These are phyloP conservation scores for Hordeum marinum DNA, from an alignment of 176 grass and related monocot genomes.

Conservation along the genomic window DNA sequence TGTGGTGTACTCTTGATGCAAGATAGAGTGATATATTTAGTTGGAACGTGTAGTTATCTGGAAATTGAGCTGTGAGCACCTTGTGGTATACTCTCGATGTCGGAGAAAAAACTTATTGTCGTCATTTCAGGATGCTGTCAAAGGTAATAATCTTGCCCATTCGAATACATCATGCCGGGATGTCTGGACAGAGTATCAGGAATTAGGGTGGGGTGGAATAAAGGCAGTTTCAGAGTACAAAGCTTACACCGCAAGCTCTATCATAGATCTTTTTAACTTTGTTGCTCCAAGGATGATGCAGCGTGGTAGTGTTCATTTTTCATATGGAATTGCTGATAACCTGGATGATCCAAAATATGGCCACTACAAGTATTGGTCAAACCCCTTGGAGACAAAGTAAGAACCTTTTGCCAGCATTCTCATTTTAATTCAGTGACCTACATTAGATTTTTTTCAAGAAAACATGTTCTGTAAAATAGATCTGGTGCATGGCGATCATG, in stretches of 20 bases:
- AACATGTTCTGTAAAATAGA: neutral
- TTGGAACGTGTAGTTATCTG: too few species aligned
- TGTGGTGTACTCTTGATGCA: neutral
- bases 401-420: constrained; percentile 1
- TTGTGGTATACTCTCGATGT: neutral
- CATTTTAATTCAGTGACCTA: neutral
- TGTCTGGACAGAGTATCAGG: constrained; percentile 96
- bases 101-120: neutral
- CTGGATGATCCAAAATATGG: constrained; percentile 81
- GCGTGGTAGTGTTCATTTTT: constrained; percentile 90
- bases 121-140: constrained; percentile 74
- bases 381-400: constrained; percentile 97
- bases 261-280: constrained; percentile 85
- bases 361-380: constrained; percentile 99
- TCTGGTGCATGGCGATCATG: neutral
- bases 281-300: constrained; percentile 99
- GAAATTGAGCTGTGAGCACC: neutral
- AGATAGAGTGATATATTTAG: too few species aligned
- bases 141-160: constrained; percentile 66
- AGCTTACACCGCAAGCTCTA: constrained; percentile 65
- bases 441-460: neutral
- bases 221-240: constrained; percentile 94
- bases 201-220: constrained; percentile 85
- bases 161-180: constrained; percentile 83
- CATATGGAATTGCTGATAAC: constrained; percentile 90